Conservation (phyloP, 208 protist genomes). For the Balamuthia mandrillaris region DNA sequence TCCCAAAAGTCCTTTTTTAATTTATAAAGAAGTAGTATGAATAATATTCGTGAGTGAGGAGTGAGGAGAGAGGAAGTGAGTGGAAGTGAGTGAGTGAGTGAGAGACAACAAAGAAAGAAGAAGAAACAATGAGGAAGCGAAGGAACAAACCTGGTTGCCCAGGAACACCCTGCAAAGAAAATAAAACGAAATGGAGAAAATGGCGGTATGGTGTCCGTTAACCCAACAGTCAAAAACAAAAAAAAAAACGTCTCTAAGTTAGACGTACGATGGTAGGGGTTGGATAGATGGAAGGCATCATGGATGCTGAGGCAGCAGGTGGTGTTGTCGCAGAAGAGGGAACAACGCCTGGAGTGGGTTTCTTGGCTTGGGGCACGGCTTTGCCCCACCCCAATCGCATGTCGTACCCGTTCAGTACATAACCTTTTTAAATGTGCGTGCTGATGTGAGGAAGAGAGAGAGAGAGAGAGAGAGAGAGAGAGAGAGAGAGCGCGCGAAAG, state of each 20-base stretch:
- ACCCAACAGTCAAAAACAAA: no score
- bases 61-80: no score
- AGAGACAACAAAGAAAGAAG: background rate
- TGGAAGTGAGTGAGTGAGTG: background rate
- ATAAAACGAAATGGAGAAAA: no score
- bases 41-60: no score
- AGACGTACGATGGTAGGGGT: background rate
- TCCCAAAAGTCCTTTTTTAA: no score
- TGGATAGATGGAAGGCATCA: background rate
- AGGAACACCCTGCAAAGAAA: no score
- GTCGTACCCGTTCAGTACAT: slow-evolving; percentile 22
- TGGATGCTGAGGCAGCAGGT: background rate
- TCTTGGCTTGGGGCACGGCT: background rate
- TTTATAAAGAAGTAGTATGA: no score
- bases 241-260: no score
- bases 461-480: background rate
- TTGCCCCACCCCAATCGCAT: slow-evolving; percentile 62
- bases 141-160: no score
- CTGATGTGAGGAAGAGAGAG: background rate
- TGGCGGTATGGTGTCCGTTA: no score
- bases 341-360: background rate
- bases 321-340: background rate
- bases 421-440: background rate
- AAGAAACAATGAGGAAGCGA: background rate
- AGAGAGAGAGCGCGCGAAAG: background rate